Evolutionary conservation across 257 asterid genomes (phyloP).

Genomic region (Nicotiana benthamiana): DNA sequence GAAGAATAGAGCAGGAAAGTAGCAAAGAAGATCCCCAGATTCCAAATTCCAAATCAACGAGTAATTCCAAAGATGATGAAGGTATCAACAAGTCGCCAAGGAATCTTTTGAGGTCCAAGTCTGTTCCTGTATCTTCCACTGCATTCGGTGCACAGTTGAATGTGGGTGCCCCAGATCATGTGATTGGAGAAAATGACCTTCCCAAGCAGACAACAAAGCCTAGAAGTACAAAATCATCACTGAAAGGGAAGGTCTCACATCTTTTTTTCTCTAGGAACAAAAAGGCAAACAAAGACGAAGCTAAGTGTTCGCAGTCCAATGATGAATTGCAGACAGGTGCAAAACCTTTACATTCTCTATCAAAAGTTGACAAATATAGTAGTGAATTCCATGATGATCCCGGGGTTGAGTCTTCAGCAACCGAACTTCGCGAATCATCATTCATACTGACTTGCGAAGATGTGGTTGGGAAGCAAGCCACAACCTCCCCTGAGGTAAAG

Average conservation of each 20-base stretch:
- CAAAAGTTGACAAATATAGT: conserved; percentile 15
- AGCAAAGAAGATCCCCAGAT: conserved; percentile 25
- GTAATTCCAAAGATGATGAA: conserved; percentile 1
- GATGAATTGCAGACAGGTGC: conserved; percentile 19
- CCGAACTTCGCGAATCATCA: conserved; percentile 21
- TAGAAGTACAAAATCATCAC: conserved; percentile 12
- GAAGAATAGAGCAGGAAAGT: conserved; percentile 26
- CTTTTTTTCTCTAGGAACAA: conserved; percentile 8
- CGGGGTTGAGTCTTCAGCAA: conserved; percentile 19
- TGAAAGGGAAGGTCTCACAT: conserved; percentile 13
- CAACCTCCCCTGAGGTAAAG: conserved; percentile 47
- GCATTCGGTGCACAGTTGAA: conserved; percentile 1
- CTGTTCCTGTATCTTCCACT: conserved; percentile 12
- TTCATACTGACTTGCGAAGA: conserved; percentile 25
- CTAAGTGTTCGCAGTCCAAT: conserved; percentile 27
- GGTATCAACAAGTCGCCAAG: conserved; percentile 1
- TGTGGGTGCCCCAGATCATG: neutral
- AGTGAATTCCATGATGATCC: conserved; percentile 13
- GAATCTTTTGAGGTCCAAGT: conserved; percentile 14
- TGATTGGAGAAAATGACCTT: conserved; percentile 1
- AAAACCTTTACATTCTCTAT: conserved; percentile 17
- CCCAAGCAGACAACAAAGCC: conserved; percentile 5
- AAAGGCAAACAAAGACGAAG: conserved; percentile 41
- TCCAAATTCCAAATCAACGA: neutral
- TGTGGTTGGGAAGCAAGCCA: conserved; percentile 24